Evolutionary conservation across 345 rosid genomes (phyloP).

Genomic region (Cardamine occulta): DNA sequence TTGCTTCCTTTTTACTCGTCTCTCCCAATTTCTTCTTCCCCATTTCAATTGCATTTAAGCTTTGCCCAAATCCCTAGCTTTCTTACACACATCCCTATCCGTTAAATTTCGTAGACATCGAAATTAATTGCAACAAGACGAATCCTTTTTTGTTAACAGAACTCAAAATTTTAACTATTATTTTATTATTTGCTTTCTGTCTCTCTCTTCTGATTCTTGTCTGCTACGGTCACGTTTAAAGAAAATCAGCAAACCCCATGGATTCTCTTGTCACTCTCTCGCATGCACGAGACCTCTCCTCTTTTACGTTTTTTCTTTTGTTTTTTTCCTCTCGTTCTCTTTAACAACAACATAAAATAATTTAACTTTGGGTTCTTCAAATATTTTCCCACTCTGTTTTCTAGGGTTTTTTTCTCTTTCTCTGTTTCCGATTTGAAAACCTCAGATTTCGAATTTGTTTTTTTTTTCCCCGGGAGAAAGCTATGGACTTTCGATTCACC

Average conservation of each 20-base stretch:
- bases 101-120: slow-evolving; percentile 34
- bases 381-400: neutral
- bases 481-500: slow-evolving; percentile 39
- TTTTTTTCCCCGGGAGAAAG: slow-evolving; percentile 14
- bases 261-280: slow-evolving; percentile 42
- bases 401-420: neutral
- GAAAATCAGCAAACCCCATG: slow-evolving; percentile 44
- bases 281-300: slow-evolving; percentile 45
- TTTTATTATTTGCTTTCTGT: neutral
- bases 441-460: slow-evolving; percentile 26
- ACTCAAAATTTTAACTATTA: neutral
- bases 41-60: slow-evolving; percentile 32
- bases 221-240: slow-evolving; percentile 44
- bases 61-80: slow-evolving; percentile 43
- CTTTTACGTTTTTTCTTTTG: slow-evolving; percentile 14
- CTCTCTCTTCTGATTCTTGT: slow-evolving; percentile 37
- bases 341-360: neutral
- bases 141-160: slow-evolving; percentile 7
- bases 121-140: slow-evolving; percentile 40
- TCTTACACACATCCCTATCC: slow-evolving; percentile 46
- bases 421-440: slow-evolving; percentile 1
- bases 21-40: slow-evolving; percentile 46
- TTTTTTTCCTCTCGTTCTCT: neutral
- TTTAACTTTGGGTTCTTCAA: neutral
- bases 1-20: neutral